phyloP scores from a whole-genome alignment of 108 stramenopile genomes.

The Cyclotella choctawhatcheeana region DNA sequence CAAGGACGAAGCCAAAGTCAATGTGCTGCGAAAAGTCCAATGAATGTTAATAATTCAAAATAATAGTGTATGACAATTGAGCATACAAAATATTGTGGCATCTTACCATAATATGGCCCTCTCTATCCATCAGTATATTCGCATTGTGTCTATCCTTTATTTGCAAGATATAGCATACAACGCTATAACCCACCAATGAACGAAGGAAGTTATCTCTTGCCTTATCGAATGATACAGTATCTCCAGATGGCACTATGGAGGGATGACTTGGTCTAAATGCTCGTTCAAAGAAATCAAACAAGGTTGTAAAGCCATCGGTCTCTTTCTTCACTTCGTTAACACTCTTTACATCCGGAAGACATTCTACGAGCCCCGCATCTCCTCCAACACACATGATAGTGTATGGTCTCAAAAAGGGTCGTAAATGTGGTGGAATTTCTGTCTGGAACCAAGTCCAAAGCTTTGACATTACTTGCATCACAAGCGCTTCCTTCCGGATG shows the following conservation, averaged over 20 bases:
- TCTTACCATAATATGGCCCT: constrained; percentile 49
- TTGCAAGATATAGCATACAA: constrained; percentile 95
- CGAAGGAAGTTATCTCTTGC: constrained; percentile 90
- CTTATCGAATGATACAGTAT: constrained; percentile 66
- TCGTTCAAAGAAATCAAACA: constrained; percentile 79
- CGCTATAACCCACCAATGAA: constrained; percentile 89
- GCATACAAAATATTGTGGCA: neutral
- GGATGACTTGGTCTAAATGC: constrained; percentile 71
- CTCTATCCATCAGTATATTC: constrained; percentile 93
- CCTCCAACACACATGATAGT: constrained; percentile 92
- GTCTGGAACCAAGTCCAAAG: constrained; percentile 76
- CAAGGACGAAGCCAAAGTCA: constrained; percentile 98
- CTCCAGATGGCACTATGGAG: constrained; percentile 28
- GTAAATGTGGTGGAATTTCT: constrained; percentile 73
- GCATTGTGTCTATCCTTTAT: constrained; percentile 98
- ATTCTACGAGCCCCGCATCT: constrained; percentile 87
- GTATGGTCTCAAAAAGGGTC: constrained; percentile 85
- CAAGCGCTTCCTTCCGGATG: constrained; percentile 86
- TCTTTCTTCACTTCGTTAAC: constrained; percentile 88
- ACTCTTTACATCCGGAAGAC: constrained; percentile 84
- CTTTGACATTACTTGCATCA: constrained; percentile 87
- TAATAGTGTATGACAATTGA: too few relatives aligned
- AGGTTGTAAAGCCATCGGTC: constrained; percentile 75
- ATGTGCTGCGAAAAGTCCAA: constrained; percentile 78
- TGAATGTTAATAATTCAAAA: too few relatives aligned